Evolutionary conservation across 805 yeast species (phyloP).

Genomic region (Candida dajiaensis): DNA sequence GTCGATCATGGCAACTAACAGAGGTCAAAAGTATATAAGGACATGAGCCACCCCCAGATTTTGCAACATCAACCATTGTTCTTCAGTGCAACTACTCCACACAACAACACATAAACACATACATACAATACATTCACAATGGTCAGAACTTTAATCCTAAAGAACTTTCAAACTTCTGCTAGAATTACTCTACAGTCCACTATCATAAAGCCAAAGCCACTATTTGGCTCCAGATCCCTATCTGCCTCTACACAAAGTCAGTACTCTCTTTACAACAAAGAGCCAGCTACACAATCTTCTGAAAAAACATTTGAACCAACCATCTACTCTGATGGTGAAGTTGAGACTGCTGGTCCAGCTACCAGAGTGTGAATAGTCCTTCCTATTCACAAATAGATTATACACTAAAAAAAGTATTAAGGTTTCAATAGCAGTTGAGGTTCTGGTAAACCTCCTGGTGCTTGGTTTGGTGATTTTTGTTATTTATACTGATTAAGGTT

Average conservation of each 20-base stretch:
- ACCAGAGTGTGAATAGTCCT: slow-evolving; percentile 16
- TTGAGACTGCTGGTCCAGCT: slow-evolving; percentile 26
- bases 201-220: slow-evolving; percentile 7
- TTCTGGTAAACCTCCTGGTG: not conserved
- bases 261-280: slow-evolving; percentile 21
- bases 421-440: not conserved
- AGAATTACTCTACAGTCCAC: slow-evolving; percentile 18
- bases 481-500: not conserved
- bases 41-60: not conserved
- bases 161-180: slow-evolving; percentile 23
- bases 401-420: not conserved
- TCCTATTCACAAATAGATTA: not conserved
- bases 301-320: slow-evolving; percentile 18
- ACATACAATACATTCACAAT: slow-evolving; percentile 3
- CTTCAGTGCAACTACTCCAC: not conserved
- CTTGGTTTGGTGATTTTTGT: not conserved
- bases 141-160: slow-evolving; percentile 16
- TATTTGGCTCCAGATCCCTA: slow-evolving; percentile 12
- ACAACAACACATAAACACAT: not conserved
- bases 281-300: slow-evolving; percentile 9
- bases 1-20: not conserved
- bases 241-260: slow-evolving; percentile 12
- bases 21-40: slow-evolving; percentile 3
- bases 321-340: slow-evolving; percentile 26
- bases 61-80: not conserved